These are phyloP conservation scores for Mycena indigotica DNA, from an alignment of 768 basidiomycete genomes.

Conservation along the genomic window DNA sequence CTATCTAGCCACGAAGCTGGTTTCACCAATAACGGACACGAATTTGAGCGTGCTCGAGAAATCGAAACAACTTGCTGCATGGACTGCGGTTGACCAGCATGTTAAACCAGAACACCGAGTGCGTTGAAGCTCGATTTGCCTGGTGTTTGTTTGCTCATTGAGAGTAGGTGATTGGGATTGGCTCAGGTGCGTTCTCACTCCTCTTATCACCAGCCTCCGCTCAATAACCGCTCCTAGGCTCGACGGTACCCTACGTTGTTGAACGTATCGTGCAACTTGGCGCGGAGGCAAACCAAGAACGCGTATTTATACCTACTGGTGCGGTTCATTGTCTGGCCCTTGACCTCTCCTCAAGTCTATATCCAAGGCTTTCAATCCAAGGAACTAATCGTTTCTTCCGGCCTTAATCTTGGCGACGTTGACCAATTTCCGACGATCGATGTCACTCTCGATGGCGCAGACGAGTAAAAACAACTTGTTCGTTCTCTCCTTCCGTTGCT, in stretches of 20 bases:
- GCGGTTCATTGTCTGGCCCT: conserved; percentile 27
- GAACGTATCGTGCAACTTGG: conserved; percentile 92
- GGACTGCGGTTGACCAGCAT: conserved; percentile 90
- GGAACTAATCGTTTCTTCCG: conserved; percentile 83
- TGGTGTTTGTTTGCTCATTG: conserved; percentile 3
- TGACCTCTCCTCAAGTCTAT: conserved; percentile 3
- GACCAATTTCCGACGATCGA: conserved; percentile 89
- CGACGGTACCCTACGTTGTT: conserved; percentile 95
- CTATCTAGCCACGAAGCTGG: conserved; percentile 17
- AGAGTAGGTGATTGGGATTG: conserved; percentile 79
- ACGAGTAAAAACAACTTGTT: conserved; percentile 65
- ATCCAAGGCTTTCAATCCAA: conserved; percentile 87
- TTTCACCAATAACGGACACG: conserved; percentile 22
- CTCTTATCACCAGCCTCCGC: not conserved
- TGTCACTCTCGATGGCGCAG: conserved; percentile 97
- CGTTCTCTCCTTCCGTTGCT: not conserved
- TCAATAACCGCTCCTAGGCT: conserved; percentile 52
- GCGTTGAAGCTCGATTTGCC: conserved; percentile 24
- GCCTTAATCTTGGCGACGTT: conserved; percentile 81
- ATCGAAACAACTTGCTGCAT: conserved; percentile 90
- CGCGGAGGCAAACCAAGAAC: conserved; percentile 65
- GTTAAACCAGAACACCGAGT: conserved; percentile 83
- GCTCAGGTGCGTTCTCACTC: conserved; percentile 62
- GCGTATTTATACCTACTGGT: conserved; percentile 92
- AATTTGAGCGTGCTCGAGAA: conserved; percentile 62